Evolutionary conservation across 164 flowering plant species (phyloP).

Genomic region (Euptelea pleiosperma): DNA sequence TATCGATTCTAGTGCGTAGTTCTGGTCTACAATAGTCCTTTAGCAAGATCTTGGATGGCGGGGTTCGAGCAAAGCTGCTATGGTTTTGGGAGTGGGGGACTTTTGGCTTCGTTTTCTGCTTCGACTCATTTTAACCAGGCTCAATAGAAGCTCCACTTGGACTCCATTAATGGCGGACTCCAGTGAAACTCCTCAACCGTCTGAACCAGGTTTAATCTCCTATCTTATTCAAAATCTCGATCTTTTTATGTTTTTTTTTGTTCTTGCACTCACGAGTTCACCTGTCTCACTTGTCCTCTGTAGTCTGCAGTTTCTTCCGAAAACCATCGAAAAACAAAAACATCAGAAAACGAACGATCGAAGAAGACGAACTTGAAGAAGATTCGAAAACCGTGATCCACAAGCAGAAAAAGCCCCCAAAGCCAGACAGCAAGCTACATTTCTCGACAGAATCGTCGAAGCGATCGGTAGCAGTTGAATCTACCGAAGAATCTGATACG

Average conservation of each 20-base stretch:
- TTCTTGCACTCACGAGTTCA: background rate
- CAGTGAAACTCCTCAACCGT: constrained; percentile 14
- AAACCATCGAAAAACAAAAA: constrained; percentile 68
- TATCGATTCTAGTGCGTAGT: no score
- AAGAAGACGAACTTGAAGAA: constrained; percentile 41
- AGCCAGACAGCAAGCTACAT: constrained; percentile 49
- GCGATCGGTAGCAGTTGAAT: constrained; percentile 13
- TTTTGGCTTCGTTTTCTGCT: no score
- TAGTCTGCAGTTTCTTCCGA: constrained; percentile 75
- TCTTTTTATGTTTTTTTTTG: constrained; percentile 2
- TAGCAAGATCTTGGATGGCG: no score
- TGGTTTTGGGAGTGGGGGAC: no score
- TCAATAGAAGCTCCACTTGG: no score
- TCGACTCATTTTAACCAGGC: no score
- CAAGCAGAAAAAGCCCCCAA: constrained; percentile 37
- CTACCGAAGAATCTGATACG: constrained; percentile 27
- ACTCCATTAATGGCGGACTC: constrained; percentile 38
- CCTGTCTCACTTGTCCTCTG: background rate
- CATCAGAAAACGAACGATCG: constrained; percentile 53
- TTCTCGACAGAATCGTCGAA: constrained; percentile 57
- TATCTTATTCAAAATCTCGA: background rate
- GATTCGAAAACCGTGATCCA: constrained; percentile 27
- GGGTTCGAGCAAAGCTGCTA: no score
- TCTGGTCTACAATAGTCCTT: no score
- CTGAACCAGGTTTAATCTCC: constrained; percentile 24